A percentile compares a stretch with the other conserved stretches of the same genome.
Evolutionary conservation across 345 rosid species (phyloP).

Genomic region (Eucalyptus caleyi): DNA sequence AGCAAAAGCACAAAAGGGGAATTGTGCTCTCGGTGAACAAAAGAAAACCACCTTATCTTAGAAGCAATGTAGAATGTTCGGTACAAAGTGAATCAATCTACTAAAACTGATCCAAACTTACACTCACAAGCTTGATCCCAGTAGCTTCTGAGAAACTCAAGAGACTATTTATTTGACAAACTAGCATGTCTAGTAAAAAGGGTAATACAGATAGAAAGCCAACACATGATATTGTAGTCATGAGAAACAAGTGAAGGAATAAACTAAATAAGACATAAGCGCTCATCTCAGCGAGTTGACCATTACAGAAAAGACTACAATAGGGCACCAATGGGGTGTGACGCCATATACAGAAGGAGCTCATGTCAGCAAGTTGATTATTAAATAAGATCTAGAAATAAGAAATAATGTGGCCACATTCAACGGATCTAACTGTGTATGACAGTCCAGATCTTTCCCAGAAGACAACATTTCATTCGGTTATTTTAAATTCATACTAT

Average conservation of each 20-base stretch:
- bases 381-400: not conserved
- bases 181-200: not conserved
- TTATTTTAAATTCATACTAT: not conserved
- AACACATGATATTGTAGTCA: not conserved
- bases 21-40: not conserved
- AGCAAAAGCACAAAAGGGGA: not conserved
- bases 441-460: not conserved
- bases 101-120: not conserved
- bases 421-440: not conserved
- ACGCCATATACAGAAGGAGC: not conserved
- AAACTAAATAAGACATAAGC: not conserved
- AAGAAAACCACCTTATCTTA: not conserved
- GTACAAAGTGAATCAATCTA: not conserved
- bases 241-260: not conserved
- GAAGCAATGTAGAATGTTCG: not conserved
- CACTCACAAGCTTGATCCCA: not conserved
- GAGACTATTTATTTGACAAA: not conserved
- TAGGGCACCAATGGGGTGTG: not conserved
- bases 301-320: not conserved
- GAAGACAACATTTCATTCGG: not conserved
- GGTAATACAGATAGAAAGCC: not conserved
- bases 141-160: not conserved
- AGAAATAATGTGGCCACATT: not conserved
- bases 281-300: not conserved
- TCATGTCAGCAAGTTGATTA: not conserved